These are phyloP conservation scores for Rhodomyrtus psidioides DNA, from an alignment of 441 rosid species.

Conservation along the genomic window DNA sequence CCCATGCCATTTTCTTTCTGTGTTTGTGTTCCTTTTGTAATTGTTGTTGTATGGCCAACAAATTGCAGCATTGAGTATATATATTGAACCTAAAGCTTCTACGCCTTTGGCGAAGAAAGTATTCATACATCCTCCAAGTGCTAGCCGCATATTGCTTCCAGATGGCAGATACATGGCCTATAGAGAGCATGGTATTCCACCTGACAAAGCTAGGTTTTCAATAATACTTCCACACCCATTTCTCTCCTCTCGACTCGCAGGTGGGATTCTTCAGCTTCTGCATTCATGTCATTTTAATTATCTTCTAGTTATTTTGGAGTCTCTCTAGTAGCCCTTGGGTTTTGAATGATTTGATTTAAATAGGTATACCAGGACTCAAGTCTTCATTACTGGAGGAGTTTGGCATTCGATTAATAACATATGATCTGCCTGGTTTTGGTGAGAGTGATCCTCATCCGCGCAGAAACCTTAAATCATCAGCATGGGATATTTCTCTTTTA, in stretches of 20 bases:
- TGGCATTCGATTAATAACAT: constrained; percentile 55
- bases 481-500: constrained; percentile 42
- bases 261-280: constrained; percentile 10
- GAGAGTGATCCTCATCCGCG: constrained; percentile 66
- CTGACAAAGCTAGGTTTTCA: constrained; percentile 30
- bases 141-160: constrained; percentile 35
- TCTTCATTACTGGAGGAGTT: constrained; percentile 50
- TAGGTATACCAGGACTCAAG: constrained; percentile 60
- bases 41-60: background rate
- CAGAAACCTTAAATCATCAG: constrained; percentile 62
- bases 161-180: constrained; percentile 45
- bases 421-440: constrained; percentile 85
- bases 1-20: background rate
- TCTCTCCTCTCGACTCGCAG: constrained; percentile 44
- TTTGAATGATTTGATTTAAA: background rate
- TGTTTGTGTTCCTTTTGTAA: background rate
- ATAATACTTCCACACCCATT: constrained; percentile 36
- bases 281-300: background rate
- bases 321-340: background rate
- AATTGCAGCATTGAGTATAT: constrained; percentile 26
- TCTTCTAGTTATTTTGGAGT: background rate
- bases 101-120: constrained; percentile 18
- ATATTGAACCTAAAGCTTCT: constrained; percentile 5
- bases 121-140: constrained; percentile 33
- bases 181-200: constrained; percentile 36